Evolutionary conservation across 140 eudicot species (phyloP), one percentile per base, ranked within the genome.

Genomic region (Erigeron philadelphicus): DNA sequence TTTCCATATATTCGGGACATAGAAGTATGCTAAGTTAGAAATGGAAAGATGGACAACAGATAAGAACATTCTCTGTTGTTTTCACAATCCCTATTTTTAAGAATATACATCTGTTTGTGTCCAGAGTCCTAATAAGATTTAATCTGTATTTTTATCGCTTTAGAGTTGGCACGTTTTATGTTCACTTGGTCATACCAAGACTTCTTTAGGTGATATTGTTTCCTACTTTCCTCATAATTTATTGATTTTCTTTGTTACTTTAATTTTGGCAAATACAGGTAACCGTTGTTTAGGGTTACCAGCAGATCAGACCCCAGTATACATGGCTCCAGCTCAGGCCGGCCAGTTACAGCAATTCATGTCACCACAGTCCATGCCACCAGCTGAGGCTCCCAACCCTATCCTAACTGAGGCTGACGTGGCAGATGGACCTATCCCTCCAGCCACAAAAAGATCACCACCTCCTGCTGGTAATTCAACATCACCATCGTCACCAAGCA

Each of bases 361-460:
- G 79, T 3, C 45, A 3, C 52, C 82, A 15, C 40, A 23, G 1
- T 4, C 25, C 23, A 6, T 75, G 66, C 90, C 98, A 18, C 98
- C 96, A 53, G 95, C 96, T 9, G 73, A 79, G 70, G 93, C 96
- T 76, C 96, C 98, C 43, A 75, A 69, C 76, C 93, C 96, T 0
- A 75, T 86, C 64, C 81, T 93, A 43, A 75, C 84, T 0, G 88
- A 59, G 4, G 58, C 48, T 2, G 87, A 81, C 31, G 93, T 92
- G 71, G 54, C 71, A 1, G 90, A 79, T 44, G 77, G 90, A 53
- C 95, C 98, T 47, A 76, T 93, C 49, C 95, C 95, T 18, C 80
- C 87, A 0, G 85, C 77, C 46, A 61, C 38, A 47, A 53, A 63
- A 69, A 77, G 61, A 72, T 59, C 76, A 8, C 83, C 91, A 31